Evolutionary conservation across 768 basidiomycete genomes (phyloP).

Genomic region (Amanita pallidorosea): DNA sequence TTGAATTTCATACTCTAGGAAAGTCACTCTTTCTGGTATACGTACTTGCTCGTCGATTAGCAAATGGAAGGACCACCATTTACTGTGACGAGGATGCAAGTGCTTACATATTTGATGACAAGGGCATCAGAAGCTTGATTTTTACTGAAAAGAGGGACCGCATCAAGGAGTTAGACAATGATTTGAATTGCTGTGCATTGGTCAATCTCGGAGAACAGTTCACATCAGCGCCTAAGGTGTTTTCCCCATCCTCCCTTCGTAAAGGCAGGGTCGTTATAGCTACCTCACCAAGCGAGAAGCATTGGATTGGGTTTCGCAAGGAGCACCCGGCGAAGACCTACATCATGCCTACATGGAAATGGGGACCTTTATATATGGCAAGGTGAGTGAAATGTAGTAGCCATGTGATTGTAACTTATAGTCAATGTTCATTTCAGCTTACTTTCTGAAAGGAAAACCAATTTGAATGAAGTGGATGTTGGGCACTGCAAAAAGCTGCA

Average conservation of each 20-base stretch:
- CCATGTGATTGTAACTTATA: background rate
- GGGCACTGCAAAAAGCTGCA: background rate
- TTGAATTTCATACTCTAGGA: constrained; percentile 1
- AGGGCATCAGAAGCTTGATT: background rate
- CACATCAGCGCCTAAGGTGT: background rate
- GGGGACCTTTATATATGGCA: background rate
- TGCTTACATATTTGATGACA: constrained; percentile 5
- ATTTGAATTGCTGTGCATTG: constrained; percentile 5
- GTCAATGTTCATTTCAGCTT: background rate
- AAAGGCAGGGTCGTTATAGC: constrained; percentile 7
- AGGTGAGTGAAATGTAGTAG: background rate
- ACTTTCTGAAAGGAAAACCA: background rate
- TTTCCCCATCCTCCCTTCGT: constrained; percentile 1
- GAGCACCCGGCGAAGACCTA: background rate
- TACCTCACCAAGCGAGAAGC: constrained; percentile 1
- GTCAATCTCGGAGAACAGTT: constrained; percentile 5
- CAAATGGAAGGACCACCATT: constrained; percentile 4
- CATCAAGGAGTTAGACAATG: background rate
- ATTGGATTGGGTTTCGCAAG: no score
- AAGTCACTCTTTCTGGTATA: constrained; percentile 8
- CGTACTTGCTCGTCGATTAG: constrained; percentile 7
- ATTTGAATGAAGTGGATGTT: background rate
- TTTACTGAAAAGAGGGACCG: no score
- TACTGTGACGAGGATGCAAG: constrained; percentile 2
- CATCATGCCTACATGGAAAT: background rate